Percentiles rank a stretch among this genome's conserved stretches.
Conservation (phyloP, 768 basidiomycete species). For the Boletus insuetus region DNA sequence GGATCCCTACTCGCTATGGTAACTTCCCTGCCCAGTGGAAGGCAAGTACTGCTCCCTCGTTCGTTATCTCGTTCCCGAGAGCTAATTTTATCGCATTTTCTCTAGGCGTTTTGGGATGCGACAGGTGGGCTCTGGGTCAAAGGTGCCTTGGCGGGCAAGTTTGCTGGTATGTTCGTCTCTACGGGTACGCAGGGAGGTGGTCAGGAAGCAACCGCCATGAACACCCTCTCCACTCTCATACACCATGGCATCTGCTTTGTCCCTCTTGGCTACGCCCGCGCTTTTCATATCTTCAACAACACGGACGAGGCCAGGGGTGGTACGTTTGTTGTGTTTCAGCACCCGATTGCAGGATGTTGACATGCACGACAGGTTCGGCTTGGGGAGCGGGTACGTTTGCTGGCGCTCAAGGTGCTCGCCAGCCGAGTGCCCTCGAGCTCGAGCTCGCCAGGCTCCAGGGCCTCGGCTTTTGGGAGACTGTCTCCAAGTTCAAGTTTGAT, state of each 20-base stretch:
- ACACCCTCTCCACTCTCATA: slow-evolving; percentile 51
- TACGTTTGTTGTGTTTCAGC: slow-evolving; percentile 26
- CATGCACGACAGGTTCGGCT: slow-evolving; percentile 52
- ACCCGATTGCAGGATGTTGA: not conserved
- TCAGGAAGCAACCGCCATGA: slow-evolving; percentile 62
- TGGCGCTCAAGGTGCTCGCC: slow-evolving; percentile 42
- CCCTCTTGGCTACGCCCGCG: slow-evolving; percentile 65
- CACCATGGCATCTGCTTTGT: slow-evolving; percentile 76
- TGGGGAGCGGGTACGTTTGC: slow-evolving; percentile 75
- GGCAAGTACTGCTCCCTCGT: slow-evolving; percentile 35
- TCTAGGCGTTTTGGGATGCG: slow-evolving; percentile 69
- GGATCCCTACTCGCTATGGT: slow-evolving; percentile 80
- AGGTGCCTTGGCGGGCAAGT: slow-evolving; percentile 70
- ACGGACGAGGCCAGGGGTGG: slow-evolving; percentile 56
- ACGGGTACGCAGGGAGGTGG: slow-evolving; percentile 76
- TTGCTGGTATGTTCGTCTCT: slow-evolving; percentile 70
- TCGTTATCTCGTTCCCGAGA: not conserved
- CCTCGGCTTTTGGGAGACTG: slow-evolving; percentile 44
- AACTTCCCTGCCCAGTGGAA: slow-evolving; percentile 80
- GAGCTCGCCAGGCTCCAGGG: slow-evolving; percentile 54
- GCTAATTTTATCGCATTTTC: slow-evolving; percentile 3
- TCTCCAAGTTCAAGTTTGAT: slow-evolving; percentile 38
- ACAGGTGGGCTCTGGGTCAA: slow-evolving; percentile 64
- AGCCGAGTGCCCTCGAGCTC: slow-evolving; percentile 49
- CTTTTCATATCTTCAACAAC: slow-evolving; percentile 42